Evolutionary conservation across 2,329 filamentous ascomycete species (phyloP), one percentile per base, ranked within the genome.

Genomic region (Alternaria arbusti): DNA sequence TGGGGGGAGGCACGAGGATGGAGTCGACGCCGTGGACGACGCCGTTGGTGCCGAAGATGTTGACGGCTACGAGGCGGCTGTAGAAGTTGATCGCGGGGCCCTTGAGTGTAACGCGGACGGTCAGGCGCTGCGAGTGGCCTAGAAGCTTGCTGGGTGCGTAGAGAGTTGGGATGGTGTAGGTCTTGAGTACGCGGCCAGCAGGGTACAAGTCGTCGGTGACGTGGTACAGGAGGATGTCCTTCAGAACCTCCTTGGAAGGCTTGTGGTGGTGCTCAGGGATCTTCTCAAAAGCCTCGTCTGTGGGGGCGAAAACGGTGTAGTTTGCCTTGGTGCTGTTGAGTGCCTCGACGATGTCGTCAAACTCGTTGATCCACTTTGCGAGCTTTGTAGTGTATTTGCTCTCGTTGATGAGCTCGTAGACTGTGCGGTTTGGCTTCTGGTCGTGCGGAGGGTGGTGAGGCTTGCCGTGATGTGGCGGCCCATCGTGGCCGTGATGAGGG

Each of bases 251-350:
- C 79, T 93, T 90, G 60, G 86, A 86, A 5, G 89, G 90, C 81
- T 92, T 89, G 72, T 78, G 80, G 56, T 80, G 82, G 63, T 86
- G 80, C 65, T 86, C 79, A 1, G 86, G 86, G 55, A 89, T 84
- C 80, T 86, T 87, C 62, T 90, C 87, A 71, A 97, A 95, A 0
- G 93, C 93, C 54, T 85, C 82, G 77, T 97, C 88, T 1, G 87
- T 89, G 0, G 94, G 94, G 2, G 92, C 91, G 73, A 97, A 96
- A 54, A 96, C 80, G 1, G 94, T 97, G 74, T 90, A 88, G 79
- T 95, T 94, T 22, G 87, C 84, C 36, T 86, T 81, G 2, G 92
- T 95, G 73, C 87, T 87, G 81, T 96, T 96, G 26, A 97, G 86
- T 4, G 89, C 78, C 57, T 90, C 79, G 36, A 95, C 89, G 1